Percentiles rank a stretch among this genome's conserved stretches.
Conservation (phyloP, 306 rosid species). For the Begonia peltatifolia region DNA sequence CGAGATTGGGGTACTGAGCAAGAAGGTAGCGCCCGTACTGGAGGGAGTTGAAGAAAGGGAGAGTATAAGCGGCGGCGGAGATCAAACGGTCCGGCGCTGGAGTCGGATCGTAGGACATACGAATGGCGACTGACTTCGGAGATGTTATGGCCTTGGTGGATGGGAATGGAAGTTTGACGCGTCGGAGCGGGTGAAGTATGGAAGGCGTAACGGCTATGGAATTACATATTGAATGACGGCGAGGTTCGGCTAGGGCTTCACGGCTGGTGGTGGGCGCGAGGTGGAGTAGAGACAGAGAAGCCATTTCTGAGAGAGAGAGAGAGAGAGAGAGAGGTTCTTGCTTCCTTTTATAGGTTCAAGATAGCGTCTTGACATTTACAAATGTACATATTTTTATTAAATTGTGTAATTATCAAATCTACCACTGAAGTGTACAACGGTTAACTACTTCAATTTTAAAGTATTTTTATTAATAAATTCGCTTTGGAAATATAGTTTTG, state of each 20-base stretch:
- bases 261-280: constrained; percentile 7
- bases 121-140: constrained; percentile 15
- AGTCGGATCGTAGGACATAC: constrained; percentile 37
- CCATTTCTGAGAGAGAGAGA: constrained; percentile 16
- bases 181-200: constrained; percentile 5
- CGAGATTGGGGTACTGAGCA: constrained; percentile 38
- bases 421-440: too few species aligned
- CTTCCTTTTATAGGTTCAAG: too few species aligned
- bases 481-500: too few species aligned
- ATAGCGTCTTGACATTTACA: too few species aligned
- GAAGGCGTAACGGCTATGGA: constrained; percentile 4
- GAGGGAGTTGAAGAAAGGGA: constrained; percentile 86
- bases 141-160: constrained; percentile 1
- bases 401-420: too few species aligned
- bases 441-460: too few species aligned
- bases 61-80: constrained; percentile 66
- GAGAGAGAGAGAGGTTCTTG: background rate
- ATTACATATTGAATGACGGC: background rate
- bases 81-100: constrained; percentile 59
- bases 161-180: background rate
- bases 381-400: too few species aligned
- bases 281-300: constrained; percentile 24
- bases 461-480: too few species aligned
- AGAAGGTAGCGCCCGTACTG: constrained; percentile 69
- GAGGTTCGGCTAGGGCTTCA: constrained; percentile 10